Evolutionary conservation across 208 protist genomes (phyloP), one percentile per base, ranked within the genome.

Genomic region (Crithidia sp.): DNA sequence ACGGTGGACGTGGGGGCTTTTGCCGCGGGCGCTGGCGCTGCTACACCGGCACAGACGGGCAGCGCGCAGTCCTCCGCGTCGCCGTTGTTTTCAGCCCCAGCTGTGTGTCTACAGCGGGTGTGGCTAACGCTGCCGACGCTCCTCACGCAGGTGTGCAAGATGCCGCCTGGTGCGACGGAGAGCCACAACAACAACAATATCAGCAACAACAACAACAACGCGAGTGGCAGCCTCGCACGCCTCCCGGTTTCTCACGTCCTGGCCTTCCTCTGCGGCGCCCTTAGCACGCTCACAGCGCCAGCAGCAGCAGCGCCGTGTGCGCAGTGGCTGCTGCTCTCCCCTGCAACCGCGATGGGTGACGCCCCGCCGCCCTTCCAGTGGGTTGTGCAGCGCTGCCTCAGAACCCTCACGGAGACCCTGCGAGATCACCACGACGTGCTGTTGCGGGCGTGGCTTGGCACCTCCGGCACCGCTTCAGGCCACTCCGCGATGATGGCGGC

Each of bases 1-100:
- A 67, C 45, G 10, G 74, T 69, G 13, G 88, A 93, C 70, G 53
- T 92, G 7, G 65, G 70, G 12, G 74, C 65, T 49, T 84, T 86
- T 58, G 68, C 65, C 71, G 74, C 62, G 6, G 71, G 67, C 0
- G 60, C 58, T 12, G 60, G 36, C 40, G 65, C 54, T 40, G 36
- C 37, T 39, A 14, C 7, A 28, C 17, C 41, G 10, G 28, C 9
- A 52, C 43, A 16, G 28, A 19, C 14, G 53, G 50, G 40, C 39
- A 54, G 50, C n/a, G 43, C 3, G 43, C 5, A 53, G 10, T 19
- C 40, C 12, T 3, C 28, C 66, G 4, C 64, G 19, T 64, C 43
- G 6, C 47, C 8, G 12, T 52, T 41, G 3, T 5, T 59, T 2
- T 58, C 39, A 14, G n/a, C 50, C 8, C 64, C 76, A 3, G 60